Evolutionary conservation across 176 grass and related monocot species (phyloP).

Genomic region (Triticum aestivum): DNA sequence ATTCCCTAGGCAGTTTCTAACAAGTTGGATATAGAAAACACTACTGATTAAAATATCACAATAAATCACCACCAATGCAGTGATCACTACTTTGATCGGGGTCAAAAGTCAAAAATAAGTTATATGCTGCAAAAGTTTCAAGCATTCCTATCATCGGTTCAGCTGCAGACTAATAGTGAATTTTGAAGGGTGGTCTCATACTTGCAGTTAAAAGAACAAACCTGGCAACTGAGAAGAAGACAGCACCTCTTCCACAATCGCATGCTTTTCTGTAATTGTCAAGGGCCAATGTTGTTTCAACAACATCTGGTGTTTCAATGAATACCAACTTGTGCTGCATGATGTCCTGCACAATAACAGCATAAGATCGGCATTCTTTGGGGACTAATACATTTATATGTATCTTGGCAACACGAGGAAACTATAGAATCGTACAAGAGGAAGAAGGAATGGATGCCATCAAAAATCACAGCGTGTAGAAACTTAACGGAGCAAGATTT

Average conservation of each 20-base stretch:
- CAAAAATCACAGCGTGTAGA: background rate
- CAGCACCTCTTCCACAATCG: conserved; percentile 89
- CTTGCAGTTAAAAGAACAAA: conserved; percentile 19
- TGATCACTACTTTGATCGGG: background rate
- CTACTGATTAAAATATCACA: background rate
- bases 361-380: background rate
- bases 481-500: background rate
- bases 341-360: conserved; percentile 70
- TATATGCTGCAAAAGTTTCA: background rate
- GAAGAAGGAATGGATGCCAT: conserved; percentile 1
- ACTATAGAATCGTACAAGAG: conserved; percentile 2
- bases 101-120: background rate
- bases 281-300: conserved; percentile 96
- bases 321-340: conserved; percentile 99
- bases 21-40: background rate
- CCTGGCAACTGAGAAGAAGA: conserved; percentile 98
- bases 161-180: background rate
- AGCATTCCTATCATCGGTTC: background rate
- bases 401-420: background rate
- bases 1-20: background rate
- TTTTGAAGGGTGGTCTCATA: conserved; percentile 17
- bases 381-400: background rate
- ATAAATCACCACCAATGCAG: background rate
- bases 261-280: conserved; percentile 98
- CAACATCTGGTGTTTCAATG: conserved; percentile 98